Percentiles rank a stretch among this genome's conserved stretches.
Conservation (phyloP, 805 yeast genomes). For the Monosporozyma yasuniensis region DNA sequence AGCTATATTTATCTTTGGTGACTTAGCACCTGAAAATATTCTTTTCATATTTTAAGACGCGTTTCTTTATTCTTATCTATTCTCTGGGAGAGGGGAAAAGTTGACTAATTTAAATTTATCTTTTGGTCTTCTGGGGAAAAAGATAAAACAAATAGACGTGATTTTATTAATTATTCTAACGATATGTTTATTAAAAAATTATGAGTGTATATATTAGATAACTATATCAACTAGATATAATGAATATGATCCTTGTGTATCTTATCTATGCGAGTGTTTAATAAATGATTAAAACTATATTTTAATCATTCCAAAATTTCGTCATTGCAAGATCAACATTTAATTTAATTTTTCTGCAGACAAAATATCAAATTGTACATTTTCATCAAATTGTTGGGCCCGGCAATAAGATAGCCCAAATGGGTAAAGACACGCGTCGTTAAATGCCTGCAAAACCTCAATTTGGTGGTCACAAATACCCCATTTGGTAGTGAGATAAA, state of each 20-base stretch:
- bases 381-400: neutral
- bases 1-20: neutral
- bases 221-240: neutral
- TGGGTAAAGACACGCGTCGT: neutral
- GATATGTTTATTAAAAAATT: neutral
- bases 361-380: neutral
- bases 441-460: neutral
- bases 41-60: slow-evolving; percentile 13
- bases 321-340: neutral
- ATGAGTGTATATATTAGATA: neutral
- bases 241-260: neutral
- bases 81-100: neutral
- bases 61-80: neutral
- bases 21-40: slow-evolving; percentile 19
- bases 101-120: neutral
- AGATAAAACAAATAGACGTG: neutral
- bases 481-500: neutral
- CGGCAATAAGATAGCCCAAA: neutral
- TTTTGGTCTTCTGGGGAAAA: neutral
- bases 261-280: neutral
- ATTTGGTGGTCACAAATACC: neutral
- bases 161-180: too few species aligned
- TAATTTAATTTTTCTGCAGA: neutral
- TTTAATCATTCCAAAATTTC: neutral
- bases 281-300: neutral